These are phyloP conservation scores for Ganoderma multipileum DNA, from an alignment of 1,284 basidiomycete genomes.

Conservation along the genomic window DNA sequence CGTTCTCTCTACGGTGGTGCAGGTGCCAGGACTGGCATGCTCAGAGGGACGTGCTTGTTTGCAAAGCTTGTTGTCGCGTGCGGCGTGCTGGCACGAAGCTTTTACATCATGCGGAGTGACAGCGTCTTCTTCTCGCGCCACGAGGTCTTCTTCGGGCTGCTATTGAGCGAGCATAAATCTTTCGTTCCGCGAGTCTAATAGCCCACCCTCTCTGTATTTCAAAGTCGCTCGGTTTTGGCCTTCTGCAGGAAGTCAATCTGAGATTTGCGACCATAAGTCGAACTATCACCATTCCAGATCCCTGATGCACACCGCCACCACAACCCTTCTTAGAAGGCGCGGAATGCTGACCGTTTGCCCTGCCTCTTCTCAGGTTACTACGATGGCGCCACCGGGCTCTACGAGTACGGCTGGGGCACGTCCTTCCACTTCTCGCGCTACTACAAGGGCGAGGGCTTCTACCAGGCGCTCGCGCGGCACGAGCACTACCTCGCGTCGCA, in stretches of 20 bases:
- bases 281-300: background rate
- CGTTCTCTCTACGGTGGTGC: background rate
- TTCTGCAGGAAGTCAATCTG: background rate
- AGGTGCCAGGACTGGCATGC: background rate
- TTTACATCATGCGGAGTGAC: background rate
- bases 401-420: slow-evolving; percentile 94
- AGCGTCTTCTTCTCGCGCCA: background rate
- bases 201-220: background rate
- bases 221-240: background rate
- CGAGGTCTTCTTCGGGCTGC: background rate
- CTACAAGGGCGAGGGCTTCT: slow-evolving; percentile 94
- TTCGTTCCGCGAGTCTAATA: background rate
- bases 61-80: background rate
- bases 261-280: background rate
- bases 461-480: slow-evolving; percentile 88
- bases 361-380: slow-evolving; percentile 80
- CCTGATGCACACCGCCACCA: background rate
- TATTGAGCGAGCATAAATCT: background rate
- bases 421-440: slow-evolving; percentile 99
- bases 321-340: slow-evolving; percentile 15
- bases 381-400: slow-evolving; percentile 95
- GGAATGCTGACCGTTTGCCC: background rate
- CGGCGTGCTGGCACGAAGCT: background rate
- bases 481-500: slow-evolving; percentile 96
- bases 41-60: background rate